Evolutionary conservation across 2,329 filamentous ascomycete species (phyloP), one percentile per base, ranked within the genome.

Genomic region (Ceratocystis huliohia): DNA sequence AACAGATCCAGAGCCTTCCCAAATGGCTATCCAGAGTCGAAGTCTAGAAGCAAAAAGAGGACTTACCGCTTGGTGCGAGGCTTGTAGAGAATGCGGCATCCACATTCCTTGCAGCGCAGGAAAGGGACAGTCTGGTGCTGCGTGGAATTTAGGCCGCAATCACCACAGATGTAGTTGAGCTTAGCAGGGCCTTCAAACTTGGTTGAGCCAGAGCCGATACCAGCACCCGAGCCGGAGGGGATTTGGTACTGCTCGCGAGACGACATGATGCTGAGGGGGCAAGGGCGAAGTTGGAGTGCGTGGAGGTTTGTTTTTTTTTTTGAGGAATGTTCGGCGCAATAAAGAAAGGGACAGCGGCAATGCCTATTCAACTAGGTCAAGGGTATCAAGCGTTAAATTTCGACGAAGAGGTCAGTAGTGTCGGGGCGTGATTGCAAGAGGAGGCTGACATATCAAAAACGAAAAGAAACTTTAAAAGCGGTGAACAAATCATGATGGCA

Each of bases 61-160:
- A 78, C 88, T 77, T 75, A 96, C 94, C 94, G 85, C 82, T 96
- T 96, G 57, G 94, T 99, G 74, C 94, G 80, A 84, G 96, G 90
- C 84, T 99, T 99, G 79, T 97, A 97, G 71, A 99, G 78, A 69
- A 99, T 91, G 70, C 94, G 87, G 73, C 96, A 94, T 6, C 94
- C 94, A 76, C 94, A 99, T 78, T 92, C 89, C 76, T 89, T 88
- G 81, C 91, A 96, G 88, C 89, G 80, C 91, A 96, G 78, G 95
- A 90, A 74, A 89, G 91, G 79, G 89, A 96, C 71, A 85, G 79
- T 88, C 61, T 80, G 76, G 69, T 78, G 76, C 67, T 76, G 74
- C 70, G 76, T 77, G 25, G 76, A 76, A 63, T 78, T 76, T n/a
- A 84, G 80, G 62, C 77, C 76, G 73, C 78, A 79, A 74, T 78